phyloP scores from a whole-genome alignment of 371 early-diverging fungal species.

The Mortierella sp. region DNA sequence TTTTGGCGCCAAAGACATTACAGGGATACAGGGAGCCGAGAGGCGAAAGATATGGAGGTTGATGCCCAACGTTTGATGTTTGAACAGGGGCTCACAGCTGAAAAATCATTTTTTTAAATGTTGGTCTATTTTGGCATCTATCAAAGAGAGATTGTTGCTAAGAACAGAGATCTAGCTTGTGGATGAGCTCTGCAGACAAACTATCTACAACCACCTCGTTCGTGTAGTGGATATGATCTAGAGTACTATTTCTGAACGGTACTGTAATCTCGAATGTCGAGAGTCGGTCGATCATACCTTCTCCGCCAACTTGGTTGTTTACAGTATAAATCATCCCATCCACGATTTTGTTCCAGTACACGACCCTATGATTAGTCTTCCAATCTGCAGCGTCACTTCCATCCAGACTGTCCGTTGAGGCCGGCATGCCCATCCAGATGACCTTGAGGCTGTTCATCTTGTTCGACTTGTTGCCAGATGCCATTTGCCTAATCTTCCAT shows the following conservation, averaged over 20 bases:
- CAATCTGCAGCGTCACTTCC: background rate
- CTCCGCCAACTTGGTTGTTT: constrained; percentile 13
- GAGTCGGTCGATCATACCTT: constrained; percentile 25
- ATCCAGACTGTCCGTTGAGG: constrained; percentile 22
- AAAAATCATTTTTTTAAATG: no score
- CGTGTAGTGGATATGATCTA: constrained; percentile 22
- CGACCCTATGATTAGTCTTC: constrained; percentile 30
- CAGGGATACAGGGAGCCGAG: no score
- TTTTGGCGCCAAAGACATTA: no score
- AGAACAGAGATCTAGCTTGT: constrained; percentile 38
- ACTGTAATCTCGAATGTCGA: constrained; percentile 29
- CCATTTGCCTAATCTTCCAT: constrained; percentile 4
- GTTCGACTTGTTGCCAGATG: background rate
- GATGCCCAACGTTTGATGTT: no score
- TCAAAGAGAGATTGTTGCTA: background rate
- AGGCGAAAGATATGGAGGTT: no score
- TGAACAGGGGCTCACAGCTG: no score
- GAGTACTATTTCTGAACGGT: constrained; percentile 31
- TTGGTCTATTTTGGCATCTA: background rate
- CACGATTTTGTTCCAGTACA: constrained; percentile 37
- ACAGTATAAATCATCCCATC: constrained; percentile 21
- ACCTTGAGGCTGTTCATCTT: constrained; percentile 15
- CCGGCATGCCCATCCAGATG: constrained; percentile 35
- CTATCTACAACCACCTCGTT: constrained; percentile 9
- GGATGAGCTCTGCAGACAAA: constrained; percentile 29